Base-by-base conservation (phyloP, 768 basidiomycete species). In the Daedaleopsis sinensis region DNA sequence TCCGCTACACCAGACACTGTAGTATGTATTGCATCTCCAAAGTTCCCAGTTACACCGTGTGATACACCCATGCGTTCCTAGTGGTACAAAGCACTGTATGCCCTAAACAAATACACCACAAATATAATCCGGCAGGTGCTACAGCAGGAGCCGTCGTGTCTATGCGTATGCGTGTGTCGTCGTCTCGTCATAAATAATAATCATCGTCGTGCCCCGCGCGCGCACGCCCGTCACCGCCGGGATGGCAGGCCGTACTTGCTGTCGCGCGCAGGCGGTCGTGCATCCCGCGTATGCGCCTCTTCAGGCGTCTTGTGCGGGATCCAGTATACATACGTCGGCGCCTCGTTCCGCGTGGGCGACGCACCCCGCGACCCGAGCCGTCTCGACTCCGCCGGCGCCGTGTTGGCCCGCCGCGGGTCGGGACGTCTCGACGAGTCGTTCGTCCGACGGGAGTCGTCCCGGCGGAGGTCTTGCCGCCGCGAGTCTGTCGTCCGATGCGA, bases 161-260 rank as follows among this genome's bases (percentile, higher is more conserved):
- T 62, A 55, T 63, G 58, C 55, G 43, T 62, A 55, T 63, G 58
- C 55, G 43, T 37, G 38, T 53, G 15, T 53, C 52, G 52, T 53
- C 18, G 23, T 18, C 23, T 51, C 24, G 27, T 13, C 19, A 16
- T 57, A 53, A 62, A 64, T 61, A 67, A 63, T 56, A 66, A 60
- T 64, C 62, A 64, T 64, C n/a, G n/a, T n/a, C n/a, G n/a, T n/a
- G 55, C 39, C 46, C 52, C 55, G 37, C 37, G 18, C 21, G 38
- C 56, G 53, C 61, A 57, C 18, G 37, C 55, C 57, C 66, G 57
- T 81, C 77, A 79, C 76, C 79, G 74, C 78, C 79, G 69, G 76
- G 77, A 72, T 69, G 80, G 78, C 43, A 39, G 32, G 46, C 57
- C 57, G 21, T 58, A 46, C 62, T 57, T 54, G 57, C 52, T 58